Evolutionary conservation across 2,329 filamentous ascomycete species (phyloP).

Genomic region (Venturia oleaginea): DNA sequence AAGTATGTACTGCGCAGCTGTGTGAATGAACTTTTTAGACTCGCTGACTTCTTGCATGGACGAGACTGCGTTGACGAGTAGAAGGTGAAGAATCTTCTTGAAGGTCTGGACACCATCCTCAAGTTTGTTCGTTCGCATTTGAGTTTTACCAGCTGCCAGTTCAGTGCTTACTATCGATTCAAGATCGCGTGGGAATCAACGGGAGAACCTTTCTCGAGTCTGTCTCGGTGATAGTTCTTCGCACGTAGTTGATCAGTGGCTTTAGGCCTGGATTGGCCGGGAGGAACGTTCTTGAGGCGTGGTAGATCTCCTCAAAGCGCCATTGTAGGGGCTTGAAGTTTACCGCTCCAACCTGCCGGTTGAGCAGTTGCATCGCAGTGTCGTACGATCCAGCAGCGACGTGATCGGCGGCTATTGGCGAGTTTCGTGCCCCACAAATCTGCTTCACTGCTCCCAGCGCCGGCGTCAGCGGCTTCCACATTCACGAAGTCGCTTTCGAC

Average conservation of each 20-base stretch:
- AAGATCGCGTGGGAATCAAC: conserved; percentile 76
- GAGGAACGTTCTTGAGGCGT: conserved; percentile 80
- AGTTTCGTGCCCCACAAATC: conserved; percentile 95
- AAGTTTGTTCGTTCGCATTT: conserved; percentile 87
- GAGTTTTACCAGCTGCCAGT: conserved; percentile 75
- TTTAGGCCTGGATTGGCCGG: conserved; percentile 75
- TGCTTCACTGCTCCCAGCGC: conserved; percentile 84
- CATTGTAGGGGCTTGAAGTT: conserved; percentile 84
- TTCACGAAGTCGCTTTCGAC: conserved; percentile 91
- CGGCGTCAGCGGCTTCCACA: conserved; percentile 68
- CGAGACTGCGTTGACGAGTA: conserved; percentile 84
- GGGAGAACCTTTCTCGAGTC: conserved; percentile 85
- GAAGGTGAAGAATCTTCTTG: conserved; percentile 74
- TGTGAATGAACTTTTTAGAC: conserved; percentile 78
- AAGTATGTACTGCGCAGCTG: conserved; percentile 79
- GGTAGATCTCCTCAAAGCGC: conserved; percentile 88
- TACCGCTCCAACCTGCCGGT: conserved; percentile 89
- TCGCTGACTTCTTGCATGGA: conserved; percentile 72
- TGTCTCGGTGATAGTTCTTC: conserved; percentile 78
- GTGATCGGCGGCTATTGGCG: conserved; percentile 87
- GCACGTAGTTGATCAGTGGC: conserved; percentile 84
- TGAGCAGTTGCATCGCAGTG: conserved; percentile 93
- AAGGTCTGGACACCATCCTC: conserved; percentile 82
- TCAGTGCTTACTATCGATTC: conserved; percentile 74
- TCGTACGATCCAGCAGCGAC: conserved; percentile 92